Conservation (phyloP, 2,329 filamentous ascomycete species). For the Aspergillus spinulosporus region DNA sequence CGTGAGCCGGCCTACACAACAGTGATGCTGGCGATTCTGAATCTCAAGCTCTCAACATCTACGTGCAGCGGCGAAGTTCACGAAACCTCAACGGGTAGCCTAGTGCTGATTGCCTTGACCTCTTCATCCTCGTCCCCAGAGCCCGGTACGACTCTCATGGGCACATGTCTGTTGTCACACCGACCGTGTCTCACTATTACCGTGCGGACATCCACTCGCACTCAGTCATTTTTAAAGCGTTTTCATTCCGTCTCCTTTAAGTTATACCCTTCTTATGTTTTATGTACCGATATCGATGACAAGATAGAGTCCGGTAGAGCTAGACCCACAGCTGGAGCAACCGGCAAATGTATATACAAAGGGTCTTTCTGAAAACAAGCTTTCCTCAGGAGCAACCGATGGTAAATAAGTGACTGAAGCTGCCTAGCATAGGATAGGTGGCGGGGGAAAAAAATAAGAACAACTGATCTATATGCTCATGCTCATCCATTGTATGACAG, state of each 20-base stretch:
- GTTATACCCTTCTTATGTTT: slow-evolving; percentile 17
- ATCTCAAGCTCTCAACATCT: too few relatives aligned
- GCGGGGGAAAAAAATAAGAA: too few relatives aligned
- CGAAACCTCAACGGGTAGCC: not conserved
- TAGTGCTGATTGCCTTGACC: not conserved
- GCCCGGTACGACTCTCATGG: not conserved
- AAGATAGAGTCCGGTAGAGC: slow-evolving; percentile 18
- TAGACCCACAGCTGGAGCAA: slow-evolving; percentile 13
- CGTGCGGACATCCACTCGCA: not conserved
- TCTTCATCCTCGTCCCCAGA: not conserved
- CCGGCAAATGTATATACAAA: slow-evolving; percentile 4
- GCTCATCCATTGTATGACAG: not conserved
- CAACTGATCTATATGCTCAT: too few relatives aligned
- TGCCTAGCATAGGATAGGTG: not conserved
- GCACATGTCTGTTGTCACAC: not conserved
- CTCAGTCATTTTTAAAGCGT: not conserved
- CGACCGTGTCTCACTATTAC: not conserved
- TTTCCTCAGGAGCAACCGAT: not conserved
- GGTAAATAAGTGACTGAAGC: not conserved
- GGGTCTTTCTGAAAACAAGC: not conserved
- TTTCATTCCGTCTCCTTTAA: slow-evolving; percentile 1
- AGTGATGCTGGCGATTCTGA: too few relatives aligned
- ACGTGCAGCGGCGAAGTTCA: not conserved
- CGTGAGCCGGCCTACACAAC: too few relatives aligned
- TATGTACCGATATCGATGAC: slow-evolving; percentile 17